Percentiles rank a stretch among this genome's conserved stretches.
Conservation (phyloP, 345 rosid species). For the Gossypium stocksii region DNA sequence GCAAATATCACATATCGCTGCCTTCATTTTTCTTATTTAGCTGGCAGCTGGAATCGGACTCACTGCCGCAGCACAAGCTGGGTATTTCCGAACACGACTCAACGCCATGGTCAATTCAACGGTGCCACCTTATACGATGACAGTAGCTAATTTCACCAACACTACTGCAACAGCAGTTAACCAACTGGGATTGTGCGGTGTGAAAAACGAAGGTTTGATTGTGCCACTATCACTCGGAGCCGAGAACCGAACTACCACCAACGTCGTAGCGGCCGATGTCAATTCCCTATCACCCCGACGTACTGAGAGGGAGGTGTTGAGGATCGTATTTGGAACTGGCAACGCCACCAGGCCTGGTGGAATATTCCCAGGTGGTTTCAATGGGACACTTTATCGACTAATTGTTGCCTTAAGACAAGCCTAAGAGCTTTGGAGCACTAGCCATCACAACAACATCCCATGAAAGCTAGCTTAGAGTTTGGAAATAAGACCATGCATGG, state of each 20-base stretch:
- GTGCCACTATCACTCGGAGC: constrained; percentile 38
- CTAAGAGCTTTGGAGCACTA: neutral
- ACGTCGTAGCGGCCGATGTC: constrained; percentile 24
- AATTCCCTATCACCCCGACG: constrained; percentile 24
- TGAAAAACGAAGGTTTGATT: constrained; percentile 45
- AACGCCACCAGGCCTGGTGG: constrained; percentile 29
- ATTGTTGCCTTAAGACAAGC: neutral
- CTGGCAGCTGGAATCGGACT: too few species aligned
- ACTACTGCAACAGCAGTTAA: constrained; percentile 28
- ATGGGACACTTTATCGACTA: neutral
- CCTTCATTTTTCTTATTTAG: neutral
- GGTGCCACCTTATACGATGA: constrained; percentile 30
- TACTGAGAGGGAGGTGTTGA: constrained; percentile 33
- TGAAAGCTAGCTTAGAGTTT: neutral
- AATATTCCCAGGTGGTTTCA: constrained; percentile 32
- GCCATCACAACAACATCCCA: neutral
- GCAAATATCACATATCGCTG: too few species aligned
- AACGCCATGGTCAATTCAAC: constrained; percentile 23
- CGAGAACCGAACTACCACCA: constrained; percentile 28
- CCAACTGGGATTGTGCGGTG: constrained; percentile 30
- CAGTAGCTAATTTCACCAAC: constrained; percentile 33
- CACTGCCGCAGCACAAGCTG: neutral
- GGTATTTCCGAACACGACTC: constrained; percentile 43
- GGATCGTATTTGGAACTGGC: constrained; percentile 32
- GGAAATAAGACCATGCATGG: neutral